Percentiles rank a stretch among this genome's conserved stretches.
These are phyloP conservation scores for Trichoderma virens DNA, from an alignment of 495 filamentous ascomycete species.

Conservation along the genomic window DNA sequence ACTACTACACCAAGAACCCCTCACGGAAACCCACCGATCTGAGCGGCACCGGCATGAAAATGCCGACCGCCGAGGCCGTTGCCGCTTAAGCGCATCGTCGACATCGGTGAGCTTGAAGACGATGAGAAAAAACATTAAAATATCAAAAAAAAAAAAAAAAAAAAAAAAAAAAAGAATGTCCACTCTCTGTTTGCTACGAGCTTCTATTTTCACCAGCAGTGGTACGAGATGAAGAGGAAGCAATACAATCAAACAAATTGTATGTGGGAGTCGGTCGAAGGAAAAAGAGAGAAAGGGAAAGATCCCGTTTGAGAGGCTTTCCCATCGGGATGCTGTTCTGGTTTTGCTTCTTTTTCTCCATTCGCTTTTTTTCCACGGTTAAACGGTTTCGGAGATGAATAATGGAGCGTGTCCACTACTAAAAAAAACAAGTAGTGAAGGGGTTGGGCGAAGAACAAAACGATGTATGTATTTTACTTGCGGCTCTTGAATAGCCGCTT, in stretches of 20 bases:
- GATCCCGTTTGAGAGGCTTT: background rate
- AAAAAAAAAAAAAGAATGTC: background rate
- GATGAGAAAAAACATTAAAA: background rate
- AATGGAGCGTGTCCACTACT: background rate
- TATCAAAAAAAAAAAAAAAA: background rate
- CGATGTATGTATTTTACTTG: background rate
- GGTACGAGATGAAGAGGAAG: background rate
- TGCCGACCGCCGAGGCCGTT: slow-evolving; percentile 24
- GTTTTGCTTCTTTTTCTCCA: background rate
- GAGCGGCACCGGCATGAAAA: slow-evolving; percentile 55
- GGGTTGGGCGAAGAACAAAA: background rate
- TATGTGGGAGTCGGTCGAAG: background rate
- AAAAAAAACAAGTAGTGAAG: background rate
- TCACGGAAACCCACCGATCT: slow-evolving; percentile 64
- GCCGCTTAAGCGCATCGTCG: slow-evolving; percentile 8
- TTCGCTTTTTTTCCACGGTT: background rate
- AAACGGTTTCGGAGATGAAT: background rate
- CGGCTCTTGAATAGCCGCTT: background rate
- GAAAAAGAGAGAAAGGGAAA: background rate
- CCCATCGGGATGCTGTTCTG: background rate
- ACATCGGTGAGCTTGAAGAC: background rate
- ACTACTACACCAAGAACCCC: slow-evolving; percentile 96
- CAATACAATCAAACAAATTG: background rate
- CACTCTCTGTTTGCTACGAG: background rate
- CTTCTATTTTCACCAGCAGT: too few species aligned